phyloP scores from a whole-genome alignment of 2,329 filamentous ascomycete genomes.

The Phyllachora maydis region DNA sequence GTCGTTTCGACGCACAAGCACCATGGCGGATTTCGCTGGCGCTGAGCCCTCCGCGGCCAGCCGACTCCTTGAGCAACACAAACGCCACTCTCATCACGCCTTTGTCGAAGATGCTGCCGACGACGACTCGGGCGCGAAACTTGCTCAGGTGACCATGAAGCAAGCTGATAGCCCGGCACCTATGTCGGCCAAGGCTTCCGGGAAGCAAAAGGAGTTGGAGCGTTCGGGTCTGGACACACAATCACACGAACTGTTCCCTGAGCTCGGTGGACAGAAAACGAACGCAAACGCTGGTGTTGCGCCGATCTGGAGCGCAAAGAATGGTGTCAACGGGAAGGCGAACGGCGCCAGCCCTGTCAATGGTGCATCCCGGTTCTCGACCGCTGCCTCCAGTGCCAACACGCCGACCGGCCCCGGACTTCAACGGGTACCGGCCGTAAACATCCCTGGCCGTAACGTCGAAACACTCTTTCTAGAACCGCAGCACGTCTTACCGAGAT shows the following conservation, averaged over 20 bases:
- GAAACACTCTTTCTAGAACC: constrained; percentile 58
- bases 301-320: constrained; percentile 62
- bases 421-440: constrained; percentile 45
- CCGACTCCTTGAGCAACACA: constrained; percentile 44
- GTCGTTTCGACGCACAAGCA: too few species aligned
- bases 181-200: constrained; percentile 40
- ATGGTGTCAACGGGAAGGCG: constrained; percentile 24
- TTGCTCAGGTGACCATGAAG: constrained; percentile 1
- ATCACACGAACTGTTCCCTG: constrained; percentile 86
- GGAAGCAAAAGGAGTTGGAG: constrained; percentile 41
- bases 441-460: constrained; percentile 63
- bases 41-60: constrained; percentile 32
- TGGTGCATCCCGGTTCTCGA: constrained; percentile 36
- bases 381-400: constrained; percentile 37
- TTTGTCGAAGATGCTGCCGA: constrained; percentile 68
- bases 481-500: constrained; percentile 54
- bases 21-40: constrained; percentile 12
- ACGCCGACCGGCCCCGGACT: constrained; percentile 18
- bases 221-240: constrained; percentile 49
- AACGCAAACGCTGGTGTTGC: constrained; percentile 45
- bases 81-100: constrained; percentile 29
- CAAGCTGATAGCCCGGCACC: constrained; percentile 18
- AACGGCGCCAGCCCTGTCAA: constrained; percentile 35
- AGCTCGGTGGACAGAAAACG: constrained; percentile 50
- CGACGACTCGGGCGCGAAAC: constrained; percentile 39